These are phyloP conservation scores for Populus simonii DNA, from an alignment of 345 rosid genomes.

Conservation along the genomic window DNA sequence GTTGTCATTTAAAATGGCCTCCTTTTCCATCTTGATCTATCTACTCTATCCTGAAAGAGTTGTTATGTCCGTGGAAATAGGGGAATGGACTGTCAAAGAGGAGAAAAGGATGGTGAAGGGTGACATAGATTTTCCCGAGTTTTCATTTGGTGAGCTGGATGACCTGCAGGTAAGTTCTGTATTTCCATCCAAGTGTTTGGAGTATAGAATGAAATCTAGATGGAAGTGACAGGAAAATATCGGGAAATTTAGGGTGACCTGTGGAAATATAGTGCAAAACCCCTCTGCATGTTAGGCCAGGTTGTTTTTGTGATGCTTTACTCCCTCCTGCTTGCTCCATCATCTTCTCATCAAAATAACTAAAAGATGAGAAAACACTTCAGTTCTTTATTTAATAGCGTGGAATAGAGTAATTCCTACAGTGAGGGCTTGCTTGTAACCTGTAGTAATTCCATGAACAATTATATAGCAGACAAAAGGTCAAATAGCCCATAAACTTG, in stretches of 20 bases:
- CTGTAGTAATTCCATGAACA: background rate
- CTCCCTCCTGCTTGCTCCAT: background rate
- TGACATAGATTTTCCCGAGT: constrained; percentile 69
- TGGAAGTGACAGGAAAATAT: background rate
- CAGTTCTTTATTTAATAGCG: background rate
- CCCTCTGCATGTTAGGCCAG: too few species aligned
- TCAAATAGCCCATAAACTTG: background rate
- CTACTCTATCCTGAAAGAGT: background rate
- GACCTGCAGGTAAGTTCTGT: constrained; percentile 68
- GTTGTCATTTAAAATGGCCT: background rate
- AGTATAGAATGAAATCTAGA: background rate
- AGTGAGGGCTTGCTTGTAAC: background rate
- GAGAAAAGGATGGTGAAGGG: constrained; percentile 59
- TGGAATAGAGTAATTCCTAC: background rate
- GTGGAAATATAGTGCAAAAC: background rate
- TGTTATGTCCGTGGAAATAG: constrained; percentile 31
- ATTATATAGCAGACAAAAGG: background rate
- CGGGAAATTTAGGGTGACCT: background rate
- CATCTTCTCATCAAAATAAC: background rate
- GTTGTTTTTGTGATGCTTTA: too few species aligned
- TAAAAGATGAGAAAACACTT: background rate
- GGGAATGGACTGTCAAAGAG: constrained; percentile 76
- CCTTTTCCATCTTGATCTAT: background rate
- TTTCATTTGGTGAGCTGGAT: constrained; percentile 89
- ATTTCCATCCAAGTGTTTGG: constrained; percentile 1